These are phyloP conservation scores for Rhodomyrtus psidioides DNA, from an alignment of 441 rosid species.

Conservation along the genomic window DNA sequence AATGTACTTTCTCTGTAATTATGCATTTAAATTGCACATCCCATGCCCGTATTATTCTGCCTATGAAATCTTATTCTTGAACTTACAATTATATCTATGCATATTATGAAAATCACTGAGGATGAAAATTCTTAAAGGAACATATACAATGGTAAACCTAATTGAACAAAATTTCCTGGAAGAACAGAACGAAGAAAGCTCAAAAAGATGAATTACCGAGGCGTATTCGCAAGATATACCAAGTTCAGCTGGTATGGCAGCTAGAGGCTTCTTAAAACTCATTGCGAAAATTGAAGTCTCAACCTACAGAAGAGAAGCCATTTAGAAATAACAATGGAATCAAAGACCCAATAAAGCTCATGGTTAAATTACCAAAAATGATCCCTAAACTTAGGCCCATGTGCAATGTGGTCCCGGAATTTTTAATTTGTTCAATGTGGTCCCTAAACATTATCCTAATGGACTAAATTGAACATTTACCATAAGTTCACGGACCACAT, in stretches of 20 bases:
- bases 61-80: background rate
- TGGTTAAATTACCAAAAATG: no score
- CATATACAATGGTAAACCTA: background rate
- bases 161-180: background rate
- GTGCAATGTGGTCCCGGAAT: no score
- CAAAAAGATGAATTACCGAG: slow-evolving; percentile 30
- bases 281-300: slow-evolving; percentile 90
- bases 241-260: slow-evolving; percentile 54
- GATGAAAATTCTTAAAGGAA: background rate
- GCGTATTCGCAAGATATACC: slow-evolving; percentile 51
- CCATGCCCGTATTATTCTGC: background rate
- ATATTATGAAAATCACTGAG: background rate
- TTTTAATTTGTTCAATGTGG: no score
- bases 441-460: no score
- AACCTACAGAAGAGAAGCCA: slow-evolving; percentile 43
- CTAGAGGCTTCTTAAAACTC: slow-evolving; percentile 66
- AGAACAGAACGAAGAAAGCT: background rate
- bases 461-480: no score
- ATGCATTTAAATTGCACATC: background rate
- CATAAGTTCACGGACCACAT: no score
- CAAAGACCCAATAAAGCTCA: slow-evolving; percentile 2
- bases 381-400: no score
- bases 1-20: background rate
- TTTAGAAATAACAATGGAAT: slow-evolving; percentile 8
- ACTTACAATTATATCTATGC: background rate